phyloP scores from a whole-genome alignment of 768 basidiomycete species.

The Boletus insuetus region DNA sequence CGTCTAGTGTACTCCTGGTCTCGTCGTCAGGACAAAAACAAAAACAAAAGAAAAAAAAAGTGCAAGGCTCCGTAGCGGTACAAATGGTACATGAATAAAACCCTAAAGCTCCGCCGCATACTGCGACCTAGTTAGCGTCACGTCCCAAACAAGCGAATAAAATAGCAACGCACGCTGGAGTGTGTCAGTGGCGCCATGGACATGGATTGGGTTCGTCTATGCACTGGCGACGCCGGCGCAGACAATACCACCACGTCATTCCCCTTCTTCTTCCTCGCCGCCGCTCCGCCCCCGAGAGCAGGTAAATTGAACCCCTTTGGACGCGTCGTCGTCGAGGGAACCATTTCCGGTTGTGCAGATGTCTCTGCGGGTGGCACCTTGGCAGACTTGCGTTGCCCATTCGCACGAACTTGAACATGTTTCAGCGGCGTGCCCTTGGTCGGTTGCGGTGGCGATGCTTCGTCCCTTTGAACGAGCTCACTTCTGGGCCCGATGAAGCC shows the following conservation, averaged over 20 bases:
- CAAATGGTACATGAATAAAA: background rate
- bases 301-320: background rate
- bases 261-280: background rate
- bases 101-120: constrained; percentile 26
- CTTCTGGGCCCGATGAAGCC: constrained; percentile 15
- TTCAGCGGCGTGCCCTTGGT: constrained; percentile 3
- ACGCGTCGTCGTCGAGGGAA: background rate
- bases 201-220: constrained; percentile 29
- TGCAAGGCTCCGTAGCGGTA: constrained; percentile 6
- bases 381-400: constrained; percentile 7
- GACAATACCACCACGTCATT: background rate
- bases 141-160: background rate
- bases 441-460: background rate
- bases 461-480: background rate
- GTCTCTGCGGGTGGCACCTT: constrained; percentile 1
- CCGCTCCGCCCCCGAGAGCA: background rate
- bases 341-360: background rate
- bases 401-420: background rate
- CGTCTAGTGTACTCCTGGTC: constrained; percentile 1
- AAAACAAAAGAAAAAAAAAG: background rate
- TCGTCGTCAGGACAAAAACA: background rate
- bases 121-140: constrained; percentile 9
- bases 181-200: constrained; percentile 16
- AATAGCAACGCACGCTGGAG: constrained; percentile 12
- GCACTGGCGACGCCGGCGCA: constrained; percentile 12